Base-by-base conservation (phyloP, 108 stramenopile species). In the Parietichytrium sp. region DNA sequence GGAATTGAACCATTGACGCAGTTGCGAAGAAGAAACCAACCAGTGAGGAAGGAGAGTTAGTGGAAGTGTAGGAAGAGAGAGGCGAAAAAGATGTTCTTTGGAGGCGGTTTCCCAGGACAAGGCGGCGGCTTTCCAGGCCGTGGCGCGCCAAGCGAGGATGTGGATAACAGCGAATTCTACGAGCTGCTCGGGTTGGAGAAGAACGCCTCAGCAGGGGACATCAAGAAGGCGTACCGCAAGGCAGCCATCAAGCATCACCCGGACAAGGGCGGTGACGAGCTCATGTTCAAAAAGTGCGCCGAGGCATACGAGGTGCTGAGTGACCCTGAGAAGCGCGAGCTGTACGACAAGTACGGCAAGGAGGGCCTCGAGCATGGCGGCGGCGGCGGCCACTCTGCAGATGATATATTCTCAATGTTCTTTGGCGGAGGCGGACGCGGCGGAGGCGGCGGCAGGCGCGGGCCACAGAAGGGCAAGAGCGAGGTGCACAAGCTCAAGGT, bases 361-460 rank as follows among this genome's bases (percentile, higher is more conserved):
- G 98, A 97, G 61, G 98, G 96, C 25, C 80, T 99, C 55, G 95
- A 95, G 81, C 95, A 95, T 82, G 96, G 96, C 79, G 95, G 95
- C 54, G 82, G 88, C 49, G 88, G 82, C 0, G 87, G 80, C 15
- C 92, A 87, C n/a, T 88, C 89, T 15, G 29, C 48, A 23, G 50
- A 83, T 51, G 90, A 92, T 49, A 89, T 92, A n/a, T 92, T 92
- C 78, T 54, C 78, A 77, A 81, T 50, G 29, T 90, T 92, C 47
- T 91, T 90, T 50, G 90, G 49, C 82, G 49, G 29, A 0, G 61
- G 55, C 61, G 82, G 77, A 25, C 33, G 7, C 36, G 80, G 52
- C 20, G 82, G 82, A 20, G 81, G 80, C 38, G 52, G 29, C 48
- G 29, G 51, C 81, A 47, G 54, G 48, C 54, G 82, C 45, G 90